Base-by-base conservation (phyloP, 2,329 filamentous ascomycete species). In the Fusarium devonianum region DNA sequence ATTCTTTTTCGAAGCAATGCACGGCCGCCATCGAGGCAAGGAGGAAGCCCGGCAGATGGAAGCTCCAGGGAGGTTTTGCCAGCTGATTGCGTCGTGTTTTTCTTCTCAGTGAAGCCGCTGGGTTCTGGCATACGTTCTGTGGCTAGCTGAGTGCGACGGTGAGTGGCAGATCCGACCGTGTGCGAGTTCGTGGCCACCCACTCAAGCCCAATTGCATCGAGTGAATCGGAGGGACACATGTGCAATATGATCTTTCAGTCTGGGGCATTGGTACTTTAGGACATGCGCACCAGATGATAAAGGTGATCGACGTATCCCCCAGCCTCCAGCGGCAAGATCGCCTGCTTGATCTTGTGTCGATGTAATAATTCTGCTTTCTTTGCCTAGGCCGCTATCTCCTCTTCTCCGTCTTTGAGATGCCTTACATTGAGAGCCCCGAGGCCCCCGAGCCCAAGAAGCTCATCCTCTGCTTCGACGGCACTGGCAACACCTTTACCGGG, bases 391-490 rank as follows among this genome's bases (percentile, higher is more conserved):
- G n/a, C n/a, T n/a, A n/a, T 13, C 18, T 37, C 11, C 17, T 30
- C 16, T 13, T 18, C 18, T 38, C 13, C 16, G 13, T 2, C 13
- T 25, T 18, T 25, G 16, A 39, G n/a, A 61, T 61, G 58, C 56
- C 57, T 16, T 49, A 54, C 25, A 51, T 51, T 12, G 43, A 61
- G 35, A 42, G 10, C 10, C 11, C 23, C 7, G 49, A 61, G 0
- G 5, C 49, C 28, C 11, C 35, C 1, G 65, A 66, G 52, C 62
- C 66, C 1, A 73, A 69, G 59, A 76, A 77, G 55, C 70, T 79
- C 12, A 64, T 79, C 5, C 67, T 79, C 11, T 79, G 75, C 61
- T 79, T 79, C 37, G 77, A 79, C 48, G 77, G 77, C 22, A 79
- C 76, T 2, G 77, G 77, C 4, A 78, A 77, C 52, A 71, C 69